Percentiles rank a stretch among this genome's conserved stretches.
These are phyloP conservation scores for Phytophthora colocasiae DNA, from an alignment of 352 stramenopile genomes.

Conservation along the genomic window DNA sequence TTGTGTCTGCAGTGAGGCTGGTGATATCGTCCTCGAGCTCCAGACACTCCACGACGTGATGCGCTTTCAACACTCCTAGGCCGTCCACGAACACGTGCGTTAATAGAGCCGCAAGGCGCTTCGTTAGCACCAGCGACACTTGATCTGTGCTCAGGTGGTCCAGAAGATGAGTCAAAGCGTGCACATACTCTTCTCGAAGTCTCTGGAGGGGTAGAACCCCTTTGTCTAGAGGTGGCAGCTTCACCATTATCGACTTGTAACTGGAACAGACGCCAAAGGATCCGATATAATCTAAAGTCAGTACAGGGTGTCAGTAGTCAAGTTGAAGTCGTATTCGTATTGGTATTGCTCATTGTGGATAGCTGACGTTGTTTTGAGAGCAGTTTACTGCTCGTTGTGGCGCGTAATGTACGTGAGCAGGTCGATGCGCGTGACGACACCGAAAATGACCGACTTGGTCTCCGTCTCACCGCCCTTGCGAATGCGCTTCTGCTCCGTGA, in stretches of 20 bases:
- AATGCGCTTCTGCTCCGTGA: conserved; percentile 94
- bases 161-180: conserved; percentile 48
- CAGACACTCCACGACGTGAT: conserved; percentile 57
- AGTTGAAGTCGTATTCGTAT: conserved; percentile 25
- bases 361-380: conserved; percentile 1
- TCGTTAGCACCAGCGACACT: conserved; percentile 64
- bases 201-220: conserved; percentile 38
- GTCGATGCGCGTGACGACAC: conserved; percentile 96
- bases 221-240: conserved; percentile 41
- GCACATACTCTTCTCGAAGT: conserved; percentile 56
- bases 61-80: conserved; percentile 41
- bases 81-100: conserved; percentile 68
- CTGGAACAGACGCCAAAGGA: conserved; percentile 32
- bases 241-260: conserved; percentile 23
- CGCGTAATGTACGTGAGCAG: conserved; percentile 95
- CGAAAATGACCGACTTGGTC: conserved; percentile 92
- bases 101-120: conserved; percentile 61
- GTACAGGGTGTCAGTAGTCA: conserved; percentile 6
- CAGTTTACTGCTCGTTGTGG: conserved; percentile 47
- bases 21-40: conserved; percentile 60
- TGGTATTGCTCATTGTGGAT: conserved; percentile 9
- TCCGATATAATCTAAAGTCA: conserved; percentile 1
- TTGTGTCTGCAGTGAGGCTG: conserved; percentile 37
- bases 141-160: conserved; percentile 38
- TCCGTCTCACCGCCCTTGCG: conserved; percentile 72